A percentile compares a stretch with the other conserved stretches of the same genome.
Evolutionary conservation across 306 rosid genomes (phyloP).

Genomic region (Castanea crenata): DNA sequence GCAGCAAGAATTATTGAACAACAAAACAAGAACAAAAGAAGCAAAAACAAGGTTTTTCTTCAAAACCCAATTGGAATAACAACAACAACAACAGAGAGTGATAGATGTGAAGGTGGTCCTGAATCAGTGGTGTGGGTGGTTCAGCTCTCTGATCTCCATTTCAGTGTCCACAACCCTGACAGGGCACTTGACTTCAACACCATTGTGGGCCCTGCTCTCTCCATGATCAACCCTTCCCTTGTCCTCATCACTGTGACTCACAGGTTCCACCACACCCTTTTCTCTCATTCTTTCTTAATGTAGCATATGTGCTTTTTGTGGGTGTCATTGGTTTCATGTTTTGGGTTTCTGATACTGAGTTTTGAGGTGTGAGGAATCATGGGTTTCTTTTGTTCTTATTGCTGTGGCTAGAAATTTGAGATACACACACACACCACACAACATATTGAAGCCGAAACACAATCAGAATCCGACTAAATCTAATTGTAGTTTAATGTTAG

Average conservation of each 20-base stretch:
- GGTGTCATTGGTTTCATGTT: neutral
- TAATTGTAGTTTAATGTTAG: too few relatives aligned
- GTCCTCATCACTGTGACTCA: constrained; percentile 94
- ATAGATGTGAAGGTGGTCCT: constrained; percentile 36
- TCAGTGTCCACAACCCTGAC: constrained; percentile 85
- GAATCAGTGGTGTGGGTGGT: constrained; percentile 81
- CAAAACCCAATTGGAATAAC: neutral
- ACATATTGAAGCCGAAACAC: too few relatives aligned
- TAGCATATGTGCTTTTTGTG: neutral
- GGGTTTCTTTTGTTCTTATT: neutral
- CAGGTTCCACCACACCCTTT: constrained; percentile 37
- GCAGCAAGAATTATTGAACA: neutral
- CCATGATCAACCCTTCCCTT: constrained; percentile 87
- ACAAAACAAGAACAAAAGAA: too few relatives aligned
- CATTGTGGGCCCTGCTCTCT: constrained; percentile 66
- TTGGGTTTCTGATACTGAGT: neutral
- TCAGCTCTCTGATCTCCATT: constrained; percentile 97
- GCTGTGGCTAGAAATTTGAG: neutral
- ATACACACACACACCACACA: too few relatives aligned
- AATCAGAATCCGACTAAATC: too few relatives aligned
- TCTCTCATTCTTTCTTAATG: neutral
- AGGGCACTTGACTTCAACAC: constrained; percentile 62
- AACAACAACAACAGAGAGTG: constrained; percentile 7
- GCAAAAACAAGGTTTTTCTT: neutral
- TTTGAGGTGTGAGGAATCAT: neutral